Percentiles rank a stretch among this genome's conserved stretches.
phyloP scores from a whole-genome alignment of 306 rosid genomes.

The Arachis hypogaea region DNA sequence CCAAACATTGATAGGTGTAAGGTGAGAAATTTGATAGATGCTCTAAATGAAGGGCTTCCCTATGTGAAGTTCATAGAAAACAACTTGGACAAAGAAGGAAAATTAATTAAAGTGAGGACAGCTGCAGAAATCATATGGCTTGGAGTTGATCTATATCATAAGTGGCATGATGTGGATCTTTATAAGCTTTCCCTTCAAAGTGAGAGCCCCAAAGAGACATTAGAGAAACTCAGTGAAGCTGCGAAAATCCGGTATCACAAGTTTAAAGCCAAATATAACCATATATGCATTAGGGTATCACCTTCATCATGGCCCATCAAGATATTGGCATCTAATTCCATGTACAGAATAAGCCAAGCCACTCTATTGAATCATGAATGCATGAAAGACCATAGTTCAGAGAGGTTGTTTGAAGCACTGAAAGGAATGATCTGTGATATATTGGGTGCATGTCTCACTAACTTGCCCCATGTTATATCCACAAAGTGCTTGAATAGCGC shows the following conservation, averaged over 20 bases:
- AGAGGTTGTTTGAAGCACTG: constrained; percentile 52
- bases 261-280: constrained; percentile 32
- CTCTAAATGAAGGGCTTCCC: constrained; percentile 61
- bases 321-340: constrained; percentile 64
- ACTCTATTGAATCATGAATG: constrained; percentile 48
- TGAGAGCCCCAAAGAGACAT: constrained; percentile 52
- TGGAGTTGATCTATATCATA: constrained; percentile 67
- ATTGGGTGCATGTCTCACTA: constrained; percentile 73
- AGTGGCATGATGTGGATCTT: constrained; percentile 78
- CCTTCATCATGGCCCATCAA: constrained; percentile 72
- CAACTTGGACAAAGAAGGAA: constrained; percentile 51
- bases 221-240: constrained; percentile 53
- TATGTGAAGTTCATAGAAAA: constrained; percentile 59
- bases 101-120: constrained; percentile 48
- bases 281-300: constrained; percentile 41
- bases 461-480: constrained; percentile 57
- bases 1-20: constrained; percentile 50
- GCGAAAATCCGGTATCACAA: constrained; percentile 58
- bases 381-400: constrained; percentile 23
- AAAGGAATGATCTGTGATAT: constrained; percentile 62
- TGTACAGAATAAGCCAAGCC: constrained; percentile 78
- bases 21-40: constrained; percentile 44
- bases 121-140: constrained; percentile 73
- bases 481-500: constrained; percentile 48
- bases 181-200: constrained; percentile 52